Evolutionary conservation across 179 eudicot species (phyloP).

Genomic region (Carnegiea gigantea): DNA sequence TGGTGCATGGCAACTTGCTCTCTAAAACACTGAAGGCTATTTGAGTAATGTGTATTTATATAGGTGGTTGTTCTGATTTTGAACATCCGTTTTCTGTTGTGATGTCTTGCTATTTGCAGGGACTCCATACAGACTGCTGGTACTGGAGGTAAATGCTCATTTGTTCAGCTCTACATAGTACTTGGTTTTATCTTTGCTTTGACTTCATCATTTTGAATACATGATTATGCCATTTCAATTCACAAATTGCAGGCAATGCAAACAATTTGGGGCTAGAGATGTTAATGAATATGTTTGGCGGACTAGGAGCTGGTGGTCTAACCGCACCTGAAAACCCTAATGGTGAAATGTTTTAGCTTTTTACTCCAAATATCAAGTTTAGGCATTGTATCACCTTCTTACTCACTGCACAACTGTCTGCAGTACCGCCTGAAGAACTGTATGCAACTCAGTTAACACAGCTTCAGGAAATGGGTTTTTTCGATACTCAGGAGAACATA

Average conservation of each 20-base stretch:
- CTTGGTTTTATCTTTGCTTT: background rate
- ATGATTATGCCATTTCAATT: background rate
- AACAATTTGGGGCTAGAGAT: conserved; percentile 68
- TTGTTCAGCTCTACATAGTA: background rate
- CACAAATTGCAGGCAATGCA: conserved; percentile 45
- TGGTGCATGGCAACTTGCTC: background rate
- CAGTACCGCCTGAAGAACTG: conserved; percentile 95
- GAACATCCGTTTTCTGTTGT: background rate
- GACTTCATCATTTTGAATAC: background rate
- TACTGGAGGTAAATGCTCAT: conserved; percentile 47
- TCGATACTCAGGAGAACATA: conserved; percentile 82
- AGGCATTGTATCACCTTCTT: background rate
- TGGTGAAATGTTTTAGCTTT: conserved; percentile 38
- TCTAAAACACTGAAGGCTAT: background rate
- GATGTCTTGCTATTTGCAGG: conserved; percentile 40
- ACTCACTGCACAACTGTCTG: conserved; percentile 1
- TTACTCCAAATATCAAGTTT: background rate
- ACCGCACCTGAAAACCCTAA: conserved; percentile 50
- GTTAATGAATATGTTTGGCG: conserved; percentile 97
- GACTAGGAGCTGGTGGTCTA: conserved; percentile 83
- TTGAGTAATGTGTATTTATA: background rate
- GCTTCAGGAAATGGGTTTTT: conserved; percentile 98
- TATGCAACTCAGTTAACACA: conserved; percentile 90
- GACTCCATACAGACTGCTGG: conserved; percentile 61
- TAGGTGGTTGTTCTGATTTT: background rate